These are phyloP conservation scores for Dendrobium nobile DNA, from an alignment of 106 monocot genomes.

Conservation along the genomic window DNA sequence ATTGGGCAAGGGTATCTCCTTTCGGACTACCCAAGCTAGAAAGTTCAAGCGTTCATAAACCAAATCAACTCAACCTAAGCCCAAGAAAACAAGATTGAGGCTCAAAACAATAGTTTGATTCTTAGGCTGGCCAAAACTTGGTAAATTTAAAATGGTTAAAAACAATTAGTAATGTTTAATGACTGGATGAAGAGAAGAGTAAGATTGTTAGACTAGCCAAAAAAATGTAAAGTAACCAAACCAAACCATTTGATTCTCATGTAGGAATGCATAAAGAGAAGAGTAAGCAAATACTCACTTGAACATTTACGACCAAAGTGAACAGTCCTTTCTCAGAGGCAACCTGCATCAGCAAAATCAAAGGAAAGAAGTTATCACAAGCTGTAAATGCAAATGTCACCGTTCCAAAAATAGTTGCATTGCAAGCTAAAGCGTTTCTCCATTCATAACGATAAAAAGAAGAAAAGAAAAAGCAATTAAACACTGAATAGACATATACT, in stretches of 20 bases:
- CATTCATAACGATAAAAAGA: background rate
- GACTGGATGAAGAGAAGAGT: no score
- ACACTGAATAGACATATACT: background rate
- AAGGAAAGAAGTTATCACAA: background rate
- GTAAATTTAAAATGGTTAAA: background rate
- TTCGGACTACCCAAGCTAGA: no score
- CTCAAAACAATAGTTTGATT: no score
- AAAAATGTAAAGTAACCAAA: background rate
- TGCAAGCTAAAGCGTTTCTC: background rate
- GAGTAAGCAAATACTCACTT: slow-evolving; percentile 44
- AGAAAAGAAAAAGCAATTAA: background rate
- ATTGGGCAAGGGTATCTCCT: no score
- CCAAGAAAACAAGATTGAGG: no score
- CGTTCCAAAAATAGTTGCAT: background rate
- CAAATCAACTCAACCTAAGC: no score
- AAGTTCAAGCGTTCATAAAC: no score
- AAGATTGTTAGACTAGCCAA: no score
- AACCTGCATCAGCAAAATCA: slow-evolving; percentile 43
- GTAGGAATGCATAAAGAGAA: background rate
- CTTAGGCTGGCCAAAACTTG: no score
- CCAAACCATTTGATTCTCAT: background rate
- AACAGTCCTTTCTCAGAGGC: slow-evolving; percentile 88
- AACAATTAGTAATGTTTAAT: no score
- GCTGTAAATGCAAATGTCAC: background rate
- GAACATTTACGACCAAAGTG: slow-evolving; percentile 70